phyloP scores from a whole-genome alignment of 139 green algal genomes.

The Coelastrella sp. region DNA sequence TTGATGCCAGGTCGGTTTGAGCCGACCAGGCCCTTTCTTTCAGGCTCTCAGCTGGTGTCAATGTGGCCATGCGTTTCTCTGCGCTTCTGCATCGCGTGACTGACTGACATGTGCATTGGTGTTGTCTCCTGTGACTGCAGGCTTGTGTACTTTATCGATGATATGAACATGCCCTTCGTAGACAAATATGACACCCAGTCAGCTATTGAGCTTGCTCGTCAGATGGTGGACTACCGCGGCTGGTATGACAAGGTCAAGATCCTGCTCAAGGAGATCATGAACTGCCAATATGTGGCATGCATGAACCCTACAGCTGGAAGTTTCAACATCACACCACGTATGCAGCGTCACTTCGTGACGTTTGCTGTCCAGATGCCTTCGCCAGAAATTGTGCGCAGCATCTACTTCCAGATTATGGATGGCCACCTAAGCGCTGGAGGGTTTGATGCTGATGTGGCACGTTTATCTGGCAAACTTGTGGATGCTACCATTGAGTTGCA shows the following conservation, averaged over 20 bases:
- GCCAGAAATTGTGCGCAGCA: conserved; percentile 78
- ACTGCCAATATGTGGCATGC: conserved; percentile 83
- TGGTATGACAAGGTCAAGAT: conserved; percentile 96
- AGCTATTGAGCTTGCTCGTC: conserved; percentile 91
- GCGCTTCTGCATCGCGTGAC: neutral
- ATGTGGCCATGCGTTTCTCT: too few relatives aligned
- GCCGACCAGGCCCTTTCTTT: too few relatives aligned
- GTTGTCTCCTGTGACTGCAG: conserved; percentile 11
- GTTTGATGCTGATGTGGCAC: conserved; percentile 80
- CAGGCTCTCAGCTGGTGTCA: too few relatives aligned
- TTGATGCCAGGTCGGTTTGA: too few relatives aligned
- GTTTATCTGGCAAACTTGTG: conserved; percentile 80
- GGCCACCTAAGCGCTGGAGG: conserved; percentile 56
- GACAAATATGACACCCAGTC: conserved; percentile 98
- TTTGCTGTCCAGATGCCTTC: conserved; percentile 88
- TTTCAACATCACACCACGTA: conserved; percentile 92
- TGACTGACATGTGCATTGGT: neutral
- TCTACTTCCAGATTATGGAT: conserved; percentile 65
- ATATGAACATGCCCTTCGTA: conserved; percentile 93
- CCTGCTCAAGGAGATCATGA: conserved; percentile 90
- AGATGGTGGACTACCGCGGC: conserved; percentile 91
- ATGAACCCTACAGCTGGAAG: conserved; percentile 94
- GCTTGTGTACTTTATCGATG: conserved; percentile 94
- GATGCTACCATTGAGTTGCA: conserved; percentile 94
- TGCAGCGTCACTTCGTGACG: conserved; percentile 95